Percentiles rank a stretch among this genome's conserved stretches.
Conservation (phyloP, 1,139 yeast genomes). For the Nakaseomyces kungkrabaensis region DNA sequence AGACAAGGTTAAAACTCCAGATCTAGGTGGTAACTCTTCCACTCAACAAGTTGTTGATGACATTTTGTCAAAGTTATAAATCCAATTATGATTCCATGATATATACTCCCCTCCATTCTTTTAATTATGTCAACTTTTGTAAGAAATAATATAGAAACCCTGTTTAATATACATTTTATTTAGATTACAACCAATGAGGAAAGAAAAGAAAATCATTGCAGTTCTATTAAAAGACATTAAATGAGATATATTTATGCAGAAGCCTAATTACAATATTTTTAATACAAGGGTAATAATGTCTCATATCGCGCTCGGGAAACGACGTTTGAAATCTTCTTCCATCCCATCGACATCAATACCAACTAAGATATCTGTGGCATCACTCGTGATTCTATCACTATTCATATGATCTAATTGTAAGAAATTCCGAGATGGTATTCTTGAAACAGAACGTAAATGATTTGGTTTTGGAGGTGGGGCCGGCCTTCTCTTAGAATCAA, state of each 20-base stretch:
- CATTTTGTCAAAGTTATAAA: constrained; percentile 33
- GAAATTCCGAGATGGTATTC: neutral
- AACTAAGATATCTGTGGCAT: constrained; percentile 8
- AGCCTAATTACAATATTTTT: neutral
- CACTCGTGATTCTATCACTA: constrained; percentile 6
- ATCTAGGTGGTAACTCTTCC: constrained; percentile 79
- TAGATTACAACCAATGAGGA: too few relatives aligned
- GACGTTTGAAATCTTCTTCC: constrained; percentile 13
- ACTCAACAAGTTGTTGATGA: constrained; percentile 85
- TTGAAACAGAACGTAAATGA: constrained; percentile 6
- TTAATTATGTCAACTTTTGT: too few relatives aligned
- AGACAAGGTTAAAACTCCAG: constrained; percentile 80
- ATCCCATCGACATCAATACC: constrained; percentile 13
- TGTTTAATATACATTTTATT: too few relatives aligned
- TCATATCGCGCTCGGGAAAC: constrained; percentile 18
- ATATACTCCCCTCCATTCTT: neutral
- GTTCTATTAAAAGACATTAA: too few relatives aligned
- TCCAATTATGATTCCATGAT: neutral
- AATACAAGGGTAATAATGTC: neutral
- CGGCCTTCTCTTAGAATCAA: neutral
- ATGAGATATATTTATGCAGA: too few relatives aligned
- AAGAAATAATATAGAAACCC: too few relatives aligned
- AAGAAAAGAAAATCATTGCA: too few relatives aligned
- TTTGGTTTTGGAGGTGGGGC: constrained; percentile 11
- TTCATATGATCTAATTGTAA: neutral